These are phyloP conservation scores for Sideroxylon spinosum DNA, from an alignment of 179 eudicot species.

Conservation along the genomic window DNA sequence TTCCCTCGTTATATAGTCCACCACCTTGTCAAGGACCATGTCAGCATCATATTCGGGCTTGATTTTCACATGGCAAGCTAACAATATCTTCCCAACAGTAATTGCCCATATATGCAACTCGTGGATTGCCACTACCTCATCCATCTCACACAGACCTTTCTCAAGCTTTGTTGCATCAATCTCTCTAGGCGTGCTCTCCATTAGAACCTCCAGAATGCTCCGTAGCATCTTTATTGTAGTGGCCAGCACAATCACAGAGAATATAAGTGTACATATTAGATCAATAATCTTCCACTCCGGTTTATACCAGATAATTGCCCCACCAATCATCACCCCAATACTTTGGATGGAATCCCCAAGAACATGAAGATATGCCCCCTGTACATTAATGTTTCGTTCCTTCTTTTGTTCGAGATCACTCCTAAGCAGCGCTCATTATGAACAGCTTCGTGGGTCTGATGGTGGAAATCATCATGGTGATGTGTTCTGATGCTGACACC, in stretches of 20 bases:
- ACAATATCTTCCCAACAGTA: constrained; percentile 75
- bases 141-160: constrained; percentile 65
- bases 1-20: constrained; percentile 67
- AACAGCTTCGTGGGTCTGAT: constrained; percentile 29
- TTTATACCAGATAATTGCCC: constrained; percentile 77
- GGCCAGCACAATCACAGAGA: constrained; percentile 65
- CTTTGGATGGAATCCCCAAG: constrained; percentile 93
- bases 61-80: constrained; percentile 87
- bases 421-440: constrained; percentile 42
- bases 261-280: constrained; percentile 72
- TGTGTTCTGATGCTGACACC: constrained; percentile 20
- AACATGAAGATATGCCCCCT: constrained; percentile 88
- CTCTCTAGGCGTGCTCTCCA: constrained; percentile 98
- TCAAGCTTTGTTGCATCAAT: constrained; percentile 83
- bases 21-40: constrained; percentile 65
- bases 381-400: constrained; percentile 65
- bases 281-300: constrained; percentile 91
- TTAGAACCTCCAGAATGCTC: constrained; percentile 78
- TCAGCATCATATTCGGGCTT: constrained; percentile 73
- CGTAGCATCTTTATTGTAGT: constrained; percentile 77
- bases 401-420: constrained; percentile 24
- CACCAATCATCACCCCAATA: constrained; percentile 89
- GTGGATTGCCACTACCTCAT: constrained; percentile 79
- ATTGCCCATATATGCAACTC: constrained; percentile 98
- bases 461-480: constrained; percentile 20